phyloP scores from a whole-genome alignment of 805 yeast genomes.

The Lachancea quebecensis region DNA sequence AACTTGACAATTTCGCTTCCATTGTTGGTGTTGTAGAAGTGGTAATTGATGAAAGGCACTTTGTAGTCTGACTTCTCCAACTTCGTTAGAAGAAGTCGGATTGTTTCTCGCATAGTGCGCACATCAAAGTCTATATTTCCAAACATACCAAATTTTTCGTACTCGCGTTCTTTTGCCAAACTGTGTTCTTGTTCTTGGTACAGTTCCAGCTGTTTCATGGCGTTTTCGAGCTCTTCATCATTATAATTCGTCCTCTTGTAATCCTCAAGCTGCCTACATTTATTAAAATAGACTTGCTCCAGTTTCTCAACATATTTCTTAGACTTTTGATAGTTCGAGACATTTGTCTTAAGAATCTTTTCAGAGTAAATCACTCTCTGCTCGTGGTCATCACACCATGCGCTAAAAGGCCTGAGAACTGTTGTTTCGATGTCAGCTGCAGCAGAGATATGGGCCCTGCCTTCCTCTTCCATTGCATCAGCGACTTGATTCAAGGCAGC shows the following conservation, averaged over 20 bases:
- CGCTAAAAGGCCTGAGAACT: conserved; percentile 63
- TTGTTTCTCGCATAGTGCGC: conserved; percentile 33
- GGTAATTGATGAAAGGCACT: conserved; percentile 48
- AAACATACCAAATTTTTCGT: conserved; percentile 24
- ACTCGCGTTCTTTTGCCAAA: conserved; percentile 25
- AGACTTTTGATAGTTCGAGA: conserved; percentile 45
- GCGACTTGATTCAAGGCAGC: conserved; percentile 45
- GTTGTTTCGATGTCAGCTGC: conserved; percentile 52
- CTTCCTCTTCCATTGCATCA: conserved; percentile 50
- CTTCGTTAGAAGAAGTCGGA: conserved; percentile 38
- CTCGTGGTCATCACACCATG: conserved; percentile 70
- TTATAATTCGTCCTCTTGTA: conserved; percentile 29
- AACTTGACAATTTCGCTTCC: conserved; percentile 31
- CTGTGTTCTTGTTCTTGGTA: conserved; percentile 20
- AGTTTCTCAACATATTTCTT: conserved; percentile 40
- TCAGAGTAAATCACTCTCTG: conserved; percentile 59
- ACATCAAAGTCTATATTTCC: conserved; percentile 30
- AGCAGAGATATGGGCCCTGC: conserved; percentile 54
- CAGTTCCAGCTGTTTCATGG: conserved; percentile 20
- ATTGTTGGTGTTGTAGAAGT: conserved; percentile 28
- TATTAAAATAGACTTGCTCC: conserved; percentile 67
- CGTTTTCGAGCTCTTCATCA: conserved; percentile 19
- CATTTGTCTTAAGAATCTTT: conserved; percentile 42
- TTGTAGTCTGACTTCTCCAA: conserved; percentile 50
- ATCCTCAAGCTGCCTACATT: conserved; percentile 68